phyloP scores from a whole-genome alignment of 1,284 basidiomycete species.

The Marasmius oreades region DNA sequence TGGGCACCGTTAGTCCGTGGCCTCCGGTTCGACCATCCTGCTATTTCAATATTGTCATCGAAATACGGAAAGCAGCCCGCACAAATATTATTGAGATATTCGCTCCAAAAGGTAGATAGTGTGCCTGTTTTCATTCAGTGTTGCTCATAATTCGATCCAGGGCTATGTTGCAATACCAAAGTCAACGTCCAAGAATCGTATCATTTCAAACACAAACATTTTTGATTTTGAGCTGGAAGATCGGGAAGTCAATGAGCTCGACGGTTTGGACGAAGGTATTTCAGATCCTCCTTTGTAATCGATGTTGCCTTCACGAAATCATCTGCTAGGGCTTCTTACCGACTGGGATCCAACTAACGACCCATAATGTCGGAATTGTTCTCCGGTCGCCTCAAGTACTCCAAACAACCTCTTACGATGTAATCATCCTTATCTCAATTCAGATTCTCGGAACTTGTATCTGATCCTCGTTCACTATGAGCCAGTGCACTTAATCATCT shows the following conservation, averaged over 20 bases:
- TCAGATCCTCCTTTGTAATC: slow-evolving; percentile 6
- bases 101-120: slow-evolving; percentile 68
- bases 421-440: neutral
- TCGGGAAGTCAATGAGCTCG: slow-evolving; percentile 48
- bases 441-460: neutral
- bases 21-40: slow-evolving; percentile 47
- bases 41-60: slow-evolving; percentile 35
- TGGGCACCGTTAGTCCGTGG: slow-evolving; percentile 54
- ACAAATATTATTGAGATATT: slow-evolving; percentile 73
- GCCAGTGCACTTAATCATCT: neutral
- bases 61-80: slow-evolving; percentile 62
- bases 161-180: slow-evolving; percentile 61
- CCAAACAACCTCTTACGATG: neutral
- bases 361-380: slow-evolving; percentile 17
- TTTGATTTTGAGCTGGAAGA: slow-evolving; percentile 55
- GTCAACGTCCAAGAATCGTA: slow-evolving; percentile 49
- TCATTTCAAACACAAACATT: slow-evolving; percentile 54
- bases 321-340: slow-evolving; percentile 38
- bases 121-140: neutral
- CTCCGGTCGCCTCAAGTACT: neutral
- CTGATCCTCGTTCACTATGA: neutral
- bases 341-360: slow-evolving; percentile 52
- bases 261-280: slow-evolving; percentile 52
- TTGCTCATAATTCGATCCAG: slow-evolving; percentile 22
- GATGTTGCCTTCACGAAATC: neutral